A percentile compares a stretch with the other conserved stretches of the same genome.
These are phyloP conservation scores for Fusarium liriodendri DNA, from an alignment of 2,329 filamentous ascomycete genomes.

Conservation along the genomic window DNA sequence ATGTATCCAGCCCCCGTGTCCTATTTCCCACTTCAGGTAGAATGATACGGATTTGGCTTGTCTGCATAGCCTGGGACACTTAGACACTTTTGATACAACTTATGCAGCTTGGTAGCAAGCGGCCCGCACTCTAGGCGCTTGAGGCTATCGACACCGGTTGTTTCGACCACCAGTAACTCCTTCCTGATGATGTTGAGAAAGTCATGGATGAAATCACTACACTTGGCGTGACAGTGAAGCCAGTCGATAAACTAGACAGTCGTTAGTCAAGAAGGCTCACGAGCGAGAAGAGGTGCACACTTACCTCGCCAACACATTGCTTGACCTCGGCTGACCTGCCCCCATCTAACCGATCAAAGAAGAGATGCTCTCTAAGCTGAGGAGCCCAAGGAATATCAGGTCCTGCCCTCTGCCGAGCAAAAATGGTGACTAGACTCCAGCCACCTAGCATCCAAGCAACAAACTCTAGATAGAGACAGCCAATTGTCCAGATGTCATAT, in stretches of 20 bases:
- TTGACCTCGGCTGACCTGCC: neutral
- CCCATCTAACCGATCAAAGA: conserved; percentile 1
- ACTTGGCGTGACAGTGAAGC: neutral
- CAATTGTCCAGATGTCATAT: conserved; percentile 32
- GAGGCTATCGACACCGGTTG: neutral
- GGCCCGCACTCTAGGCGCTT: neutral
- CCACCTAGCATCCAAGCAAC: conserved; percentile 24
- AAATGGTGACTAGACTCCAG: neutral
- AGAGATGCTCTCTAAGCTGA: conserved; percentile 2
- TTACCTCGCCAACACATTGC: conserved; percentile 2
- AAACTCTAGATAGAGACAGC: conserved; percentile 29
- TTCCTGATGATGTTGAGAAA: conserved; percentile 9
- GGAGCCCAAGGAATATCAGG: neutral
- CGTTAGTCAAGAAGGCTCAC: neutral
- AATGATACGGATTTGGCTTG: neutral
- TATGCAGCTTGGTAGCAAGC: neutral
- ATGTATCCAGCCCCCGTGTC: neutral
- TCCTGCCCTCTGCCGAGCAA: neutral
- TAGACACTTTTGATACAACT: neutral
- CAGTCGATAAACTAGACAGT: neutral
- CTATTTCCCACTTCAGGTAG: neutral
- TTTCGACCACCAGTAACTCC: neutral
- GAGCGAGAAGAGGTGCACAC: neutral
- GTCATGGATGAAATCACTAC: conserved; percentile 7
- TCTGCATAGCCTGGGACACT: neutral